These are phyloP conservation scores for Clitoria ternatea DNA, from an alignment of 306 rosid genomes.

Conservation along the genomic window DNA sequence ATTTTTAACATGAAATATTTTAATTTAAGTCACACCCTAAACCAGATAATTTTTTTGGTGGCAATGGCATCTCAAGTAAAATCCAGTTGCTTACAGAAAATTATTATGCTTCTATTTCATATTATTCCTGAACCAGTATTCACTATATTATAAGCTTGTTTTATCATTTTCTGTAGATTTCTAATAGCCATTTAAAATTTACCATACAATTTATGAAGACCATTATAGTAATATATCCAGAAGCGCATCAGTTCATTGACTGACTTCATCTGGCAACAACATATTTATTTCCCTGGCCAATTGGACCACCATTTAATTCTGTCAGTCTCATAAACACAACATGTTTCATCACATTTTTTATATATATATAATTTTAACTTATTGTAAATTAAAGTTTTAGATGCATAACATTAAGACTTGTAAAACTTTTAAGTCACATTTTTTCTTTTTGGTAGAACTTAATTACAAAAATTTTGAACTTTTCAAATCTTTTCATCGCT, in stretches of 20 bases:
- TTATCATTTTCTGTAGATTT: background rate
- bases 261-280: conserved; percentile 1
- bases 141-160: background rate
- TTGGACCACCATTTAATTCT: background rate
- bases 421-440: background rate
- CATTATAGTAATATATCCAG: background rate
- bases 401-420: background rate
- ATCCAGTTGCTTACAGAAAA: too few relatives aligned
- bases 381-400: background rate
- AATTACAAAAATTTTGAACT: too few relatives aligned
- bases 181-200: background rate
- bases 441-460: background rate
- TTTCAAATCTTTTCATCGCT: too few relatives aligned
- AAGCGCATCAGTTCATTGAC: background rate
- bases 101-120: too few relatives aligned
- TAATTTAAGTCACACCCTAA: too few relatives aligned
- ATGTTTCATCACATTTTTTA: background rate
- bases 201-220: background rate
- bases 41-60: too few relatives aligned
- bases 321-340: background rate
- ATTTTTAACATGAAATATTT: too few relatives aligned
- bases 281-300: conserved; percentile 1
- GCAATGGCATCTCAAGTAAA: too few relatives aligned
- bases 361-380: background rate
- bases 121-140: too few relatives aligned